Base-by-base conservation (phyloP, 2,329 filamentous ascomycete species). In the Pseudogymnoascus sp. region DNA sequence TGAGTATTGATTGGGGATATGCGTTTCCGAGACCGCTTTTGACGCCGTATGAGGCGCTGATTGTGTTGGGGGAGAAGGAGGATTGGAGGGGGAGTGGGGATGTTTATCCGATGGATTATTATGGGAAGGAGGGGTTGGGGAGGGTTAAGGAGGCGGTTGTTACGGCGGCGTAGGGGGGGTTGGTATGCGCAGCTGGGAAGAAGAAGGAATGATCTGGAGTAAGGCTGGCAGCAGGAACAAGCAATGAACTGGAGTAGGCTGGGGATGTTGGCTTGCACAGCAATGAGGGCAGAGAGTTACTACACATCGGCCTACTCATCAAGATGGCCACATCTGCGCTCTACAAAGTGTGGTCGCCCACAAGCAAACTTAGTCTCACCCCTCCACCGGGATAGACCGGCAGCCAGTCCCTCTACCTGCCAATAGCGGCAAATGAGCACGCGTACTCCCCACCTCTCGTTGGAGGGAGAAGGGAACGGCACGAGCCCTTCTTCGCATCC, bases 1-100 rank as follows among this genome's bases (percentile, higher is more conserved):
- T 99, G 73, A 97, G 93, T 75, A 99, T 99, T 69, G 95, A 99
- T 77, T 99, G 95, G 95, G 95, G 95, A 0, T 97, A 97, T 77
- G 95, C 95, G 0, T 99, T 99, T 73, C 85, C 91, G 1, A 79
- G 90, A 57, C 95, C 95, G 59, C 75, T 99, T 64, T 76, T 99
- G 72, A 97, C 93, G 62, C 93, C 95, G 1, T 97, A 99, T 70
- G 95, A 99, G 78, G 95, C 95, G 5, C 82, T 97, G 65, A 87
- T 99, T 36, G 90, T 91, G n/a, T 77, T 99, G 59, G 92, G 89
- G 2, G 86, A 86, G 66, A 85, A 83, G 67, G 83, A 95, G 68
- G 89, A 89, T 59, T 96, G 86, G 90, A 81, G 79, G 64, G 75
- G 73, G 12, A 82, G 81, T 62, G 76, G 75, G 59, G 88, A 85